Percentiles rank a stretch among this genome's conserved stretches.
Evolutionary conservation across 2,329 filamentous ascomycete species (phyloP).

Genomic region (Dothiorella sarmentorum): DNA sequence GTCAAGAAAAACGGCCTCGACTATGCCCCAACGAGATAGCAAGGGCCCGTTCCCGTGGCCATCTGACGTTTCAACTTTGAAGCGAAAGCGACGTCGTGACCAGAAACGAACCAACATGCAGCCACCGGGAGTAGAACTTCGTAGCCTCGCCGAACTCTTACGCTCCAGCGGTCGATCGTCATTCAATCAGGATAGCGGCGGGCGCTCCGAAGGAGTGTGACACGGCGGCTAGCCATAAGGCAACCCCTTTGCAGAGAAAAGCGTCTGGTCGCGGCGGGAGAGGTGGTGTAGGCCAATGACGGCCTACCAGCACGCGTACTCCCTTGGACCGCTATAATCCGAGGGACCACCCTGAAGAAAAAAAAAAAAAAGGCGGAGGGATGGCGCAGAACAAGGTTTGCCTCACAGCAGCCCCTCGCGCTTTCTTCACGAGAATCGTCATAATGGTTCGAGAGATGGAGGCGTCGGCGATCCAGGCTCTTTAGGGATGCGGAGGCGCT

Average conservation of each 20-base stretch:
- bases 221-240: slow-evolving; percentile 13
- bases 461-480: slow-evolving; percentile 16
- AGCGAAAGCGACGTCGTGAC: slow-evolving; percentile 3
- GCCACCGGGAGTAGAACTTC: slow-evolving; percentile 1
- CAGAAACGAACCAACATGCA: background rate
- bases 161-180: slow-evolving; percentile 7
- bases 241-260: slow-evolving; percentile 13
- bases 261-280: background rate
- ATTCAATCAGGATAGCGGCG: slow-evolving; percentile 11
- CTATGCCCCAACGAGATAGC: background rate
- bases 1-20: slow-evolving; percentile 1
- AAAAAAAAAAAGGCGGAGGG: background rate
- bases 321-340: background rate
- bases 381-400: slow-evolving; percentile 17
- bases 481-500: slow-evolving; percentile 17
- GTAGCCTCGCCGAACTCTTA: slow-evolving; percentile 1
- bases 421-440: slow-evolving; percentile 16
- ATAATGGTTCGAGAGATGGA: slow-evolving; percentile 8
- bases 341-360: slow-evolving; percentile 5
- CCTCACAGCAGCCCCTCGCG: slow-evolving; percentile 8
- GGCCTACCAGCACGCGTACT: background rate
- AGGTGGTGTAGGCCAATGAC: background rate
- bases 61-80: slow-evolving; percentile 3
- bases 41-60: background rate
- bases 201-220: slow-evolving; percentile 11